Conservation (phyloP, 2,329 filamentous ascomycete genomes). For the Fragosphaeria purpurea region DNA sequence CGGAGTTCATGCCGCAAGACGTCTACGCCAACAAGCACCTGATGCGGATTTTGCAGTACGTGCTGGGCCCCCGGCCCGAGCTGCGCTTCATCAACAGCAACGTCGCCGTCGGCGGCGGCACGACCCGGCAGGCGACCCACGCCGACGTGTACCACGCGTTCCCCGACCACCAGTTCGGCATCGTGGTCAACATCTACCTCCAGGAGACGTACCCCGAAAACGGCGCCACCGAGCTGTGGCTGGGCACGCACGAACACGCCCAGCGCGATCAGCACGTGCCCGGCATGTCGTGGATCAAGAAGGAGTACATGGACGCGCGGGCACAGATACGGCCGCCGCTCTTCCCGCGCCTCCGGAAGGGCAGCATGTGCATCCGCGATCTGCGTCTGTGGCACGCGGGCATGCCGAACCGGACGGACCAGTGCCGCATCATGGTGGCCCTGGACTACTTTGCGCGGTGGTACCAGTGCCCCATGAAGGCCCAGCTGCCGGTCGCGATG, state of each 20-base stretch:
- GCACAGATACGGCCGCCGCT: constrained; percentile 23
- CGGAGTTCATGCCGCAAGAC: not conserved
- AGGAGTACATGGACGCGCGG: constrained; percentile 19
- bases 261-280: constrained; percentile 18
- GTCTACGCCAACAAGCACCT: not conserved
- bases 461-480: constrained; percentile 19
- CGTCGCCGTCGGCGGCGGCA: constrained; percentile 3
- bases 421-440: constrained; percentile 34
- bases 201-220: constrained; percentile 34
- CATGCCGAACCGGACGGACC: constrained; percentile 31
- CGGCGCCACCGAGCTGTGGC: constrained; percentile 41
- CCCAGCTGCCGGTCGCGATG: constrained; percentile 9
- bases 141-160: constrained; percentile 26
- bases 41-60: not conserved
- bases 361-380: constrained; percentile 34
- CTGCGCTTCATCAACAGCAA: not conserved
- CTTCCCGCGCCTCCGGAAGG: constrained; percentile 31
- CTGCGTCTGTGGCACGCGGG: constrained; percentile 40
- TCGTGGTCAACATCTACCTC: constrained; percentile 38
- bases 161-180: constrained; percentile 33
- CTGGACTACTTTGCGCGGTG: constrained; percentile 28
- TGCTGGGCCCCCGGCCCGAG: not conserved
- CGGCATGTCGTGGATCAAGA: constrained; percentile 12
- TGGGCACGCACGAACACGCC: constrained; percentile 29
- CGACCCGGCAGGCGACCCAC: constrained; percentile 28